Evolutionary conservation across 139 green algal species (phyloP).

Genomic region (Trebouxia sp.): DNA sequence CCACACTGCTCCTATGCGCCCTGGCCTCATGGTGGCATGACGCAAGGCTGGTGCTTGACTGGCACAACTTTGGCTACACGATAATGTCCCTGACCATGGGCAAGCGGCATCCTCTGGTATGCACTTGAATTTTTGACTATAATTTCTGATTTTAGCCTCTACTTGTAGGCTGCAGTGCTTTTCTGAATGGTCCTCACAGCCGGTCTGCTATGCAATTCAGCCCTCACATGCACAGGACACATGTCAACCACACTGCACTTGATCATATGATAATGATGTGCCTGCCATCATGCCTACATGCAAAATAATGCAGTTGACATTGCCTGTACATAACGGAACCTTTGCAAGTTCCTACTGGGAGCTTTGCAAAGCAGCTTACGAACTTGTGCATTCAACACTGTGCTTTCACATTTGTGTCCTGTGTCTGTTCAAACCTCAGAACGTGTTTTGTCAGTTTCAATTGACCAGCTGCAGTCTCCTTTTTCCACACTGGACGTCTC

Average conservation of each 20-base stretch:
- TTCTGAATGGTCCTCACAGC: not conserved
- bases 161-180: not conserved
- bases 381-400: no score
- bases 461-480: no score
- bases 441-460: no score
- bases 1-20: conserved; percentile 77
- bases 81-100: conserved; percentile 80
- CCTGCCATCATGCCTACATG: not conserved
- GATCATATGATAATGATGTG: not conserved
- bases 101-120: conserved; percentile 50
- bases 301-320: no score
- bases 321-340: no score
- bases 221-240: no score
- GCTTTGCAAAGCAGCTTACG: no score
- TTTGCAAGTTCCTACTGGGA: no score
- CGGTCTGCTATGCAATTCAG: not conserved
- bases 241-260: no score
- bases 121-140: not conserved
- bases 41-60: conserved; percentile 86
- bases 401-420: no score
- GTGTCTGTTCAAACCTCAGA: no score
- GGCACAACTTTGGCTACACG: conserved; percentile 95
- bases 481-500: no score
- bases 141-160: not conserved
- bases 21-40: conserved; percentile 63